Percentiles rank a stretch among this genome's conserved stretches.
Evolutionary conservation across 768 basidiomycete species (phyloP).

Genomic region (Mycena alexandri): DNA sequence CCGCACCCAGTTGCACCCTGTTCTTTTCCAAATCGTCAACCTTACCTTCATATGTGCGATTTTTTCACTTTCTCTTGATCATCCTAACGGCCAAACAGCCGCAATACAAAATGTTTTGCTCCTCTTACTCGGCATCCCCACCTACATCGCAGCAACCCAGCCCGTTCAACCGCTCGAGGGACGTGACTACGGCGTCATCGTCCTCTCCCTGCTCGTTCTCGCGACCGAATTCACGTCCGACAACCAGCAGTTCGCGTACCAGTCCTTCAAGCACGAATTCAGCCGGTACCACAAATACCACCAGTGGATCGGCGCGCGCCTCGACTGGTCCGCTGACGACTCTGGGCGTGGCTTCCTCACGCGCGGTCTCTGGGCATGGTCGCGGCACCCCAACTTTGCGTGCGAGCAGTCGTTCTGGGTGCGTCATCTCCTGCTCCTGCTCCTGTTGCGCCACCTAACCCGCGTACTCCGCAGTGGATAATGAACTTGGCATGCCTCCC

Average conservation of each 20-base stretch:
- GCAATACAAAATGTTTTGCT: slow-evolving; percentile 86
- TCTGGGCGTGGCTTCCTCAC: slow-evolving; percentile 87
- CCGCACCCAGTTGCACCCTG: slow-evolving; percentile 66
- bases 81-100: slow-evolving; percentile 53
- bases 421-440: slow-evolving; percentile 42
- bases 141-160: slow-evolving; percentile 66
- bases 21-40: slow-evolving; percentile 73
- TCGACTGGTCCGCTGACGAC: slow-evolving; percentile 77
- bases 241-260: slow-evolving; percentile 91
- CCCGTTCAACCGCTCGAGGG: slow-evolving; percentile 63
- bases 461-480: slow-evolving; percentile 61
- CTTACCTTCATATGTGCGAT: slow-evolving; percentile 76
- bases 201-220: slow-evolving; percentile 69
- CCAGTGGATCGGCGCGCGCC: slow-evolving; percentile 76
- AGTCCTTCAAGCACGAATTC: slow-evolving; percentile 77
- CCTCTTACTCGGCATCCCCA: slow-evolving; percentile 74
- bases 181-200: slow-evolving; percentile 75
- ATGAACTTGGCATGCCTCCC: slow-evolving; percentile 77
- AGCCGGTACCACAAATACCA: slow-evolving; percentile 56
- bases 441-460: slow-evolving; percentile 4
- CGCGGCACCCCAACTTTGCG: slow-evolving; percentile 92
- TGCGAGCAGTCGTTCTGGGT: slow-evolving; percentile 94
- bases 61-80: neutral
- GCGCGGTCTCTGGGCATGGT: slow-evolving; percentile 87
- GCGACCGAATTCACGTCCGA: slow-evolving; percentile 87